Base-by-base conservation (phyloP, 2,329 filamentous ascomycete genomes). In the Cladosporium sphaerospermum region DNA sequence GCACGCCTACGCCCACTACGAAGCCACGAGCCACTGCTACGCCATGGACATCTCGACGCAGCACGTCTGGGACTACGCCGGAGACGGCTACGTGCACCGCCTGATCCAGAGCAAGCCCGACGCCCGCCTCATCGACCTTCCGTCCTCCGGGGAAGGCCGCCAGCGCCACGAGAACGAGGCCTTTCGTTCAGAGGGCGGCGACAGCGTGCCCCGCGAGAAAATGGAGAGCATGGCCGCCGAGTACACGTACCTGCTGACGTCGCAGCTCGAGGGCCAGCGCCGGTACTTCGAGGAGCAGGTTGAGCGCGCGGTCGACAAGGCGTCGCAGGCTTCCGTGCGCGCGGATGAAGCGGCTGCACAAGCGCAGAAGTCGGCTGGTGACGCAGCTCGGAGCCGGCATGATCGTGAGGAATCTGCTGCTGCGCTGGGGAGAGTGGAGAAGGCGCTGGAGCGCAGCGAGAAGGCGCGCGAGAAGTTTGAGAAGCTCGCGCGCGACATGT, bases 51-150 rank as follows among this genome's bases (percentile, higher is more conserved):
- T 97, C 36, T 84, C 86, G 57, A 95, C 90, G 0, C 92, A 99
- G 68, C 86, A 96, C 62, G 91, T 99, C 1, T 99, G 93, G 93
- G 93, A 99, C 70, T 99, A 99, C 59, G 89, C 88, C 0, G 90
- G 89, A 4, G 93, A 99, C 66, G 88, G 86, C 65, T 99, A 96
- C 78, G 93, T 97, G 45, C 93, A 99, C 70, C 85, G 93, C 9
- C 82, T 97, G 48, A 95, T 99, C 53, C 87, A 95, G 59, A 89
- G 90, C 65, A 96, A 96, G 73, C 85, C 89, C 9, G 90, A 96
- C 67, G 9, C 49, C 53, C n/a, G 52, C 41, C 79, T 96, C 3
- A 87, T 96, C 14, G 92, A 97, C 69, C 78, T 96, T n/a, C 89
- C 90, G 0, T 79, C 80, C 18, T 32, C 51, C 32, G 23, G 23